Evolutionary conservation across 2,329 filamentous ascomycete species (phyloP).

Genomic region (Drechslera avenae): DNA sequence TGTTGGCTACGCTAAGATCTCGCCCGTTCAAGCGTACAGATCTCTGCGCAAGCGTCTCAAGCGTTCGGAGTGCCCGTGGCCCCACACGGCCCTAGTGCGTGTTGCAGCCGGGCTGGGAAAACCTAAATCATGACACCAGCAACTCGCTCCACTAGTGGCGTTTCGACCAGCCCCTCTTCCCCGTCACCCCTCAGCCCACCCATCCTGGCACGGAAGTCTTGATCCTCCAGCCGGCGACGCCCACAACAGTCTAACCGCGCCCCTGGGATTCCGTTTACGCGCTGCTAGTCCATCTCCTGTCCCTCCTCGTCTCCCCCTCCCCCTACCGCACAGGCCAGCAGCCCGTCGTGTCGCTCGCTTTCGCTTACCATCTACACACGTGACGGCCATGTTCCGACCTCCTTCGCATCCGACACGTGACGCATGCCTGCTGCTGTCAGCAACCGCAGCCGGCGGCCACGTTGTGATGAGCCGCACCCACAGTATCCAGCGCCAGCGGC

Average conservation of each 20-base stretch:
- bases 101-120: conserved; percentile 37
- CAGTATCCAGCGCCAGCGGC: conserved; percentile 3
- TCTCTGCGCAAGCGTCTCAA: conserved; percentile 21
- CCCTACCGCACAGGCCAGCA: conserved; percentile 1
- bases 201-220: conserved; percentile 29
- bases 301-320: too few species aligned
- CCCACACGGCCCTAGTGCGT: conserved; percentile 27
- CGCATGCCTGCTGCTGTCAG: conserved; percentile 10
- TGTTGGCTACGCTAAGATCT: conserved; percentile 28
- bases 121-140: conserved; percentile 35
- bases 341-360: conserved; percentile 4
- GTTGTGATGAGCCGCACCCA: conserved; percentile 35
- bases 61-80: conserved; percentile 33
- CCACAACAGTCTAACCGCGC: conserved; percentile 30
- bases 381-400: background rate
- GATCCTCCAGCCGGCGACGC: conserved; percentile 40
- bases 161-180: conserved; percentile 22
- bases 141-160: conserved; percentile 16
- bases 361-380: background rate
- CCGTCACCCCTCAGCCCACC: conserved; percentile 27
- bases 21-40: conserved; percentile 23
- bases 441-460: conserved; percentile 36
- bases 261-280: conserved; percentile 36
- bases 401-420: background rate
- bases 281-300: conserved; percentile 14